phyloP scores from a whole-genome alignment of 805 yeast genomes.

The Priceomyces castillae region DNA sequence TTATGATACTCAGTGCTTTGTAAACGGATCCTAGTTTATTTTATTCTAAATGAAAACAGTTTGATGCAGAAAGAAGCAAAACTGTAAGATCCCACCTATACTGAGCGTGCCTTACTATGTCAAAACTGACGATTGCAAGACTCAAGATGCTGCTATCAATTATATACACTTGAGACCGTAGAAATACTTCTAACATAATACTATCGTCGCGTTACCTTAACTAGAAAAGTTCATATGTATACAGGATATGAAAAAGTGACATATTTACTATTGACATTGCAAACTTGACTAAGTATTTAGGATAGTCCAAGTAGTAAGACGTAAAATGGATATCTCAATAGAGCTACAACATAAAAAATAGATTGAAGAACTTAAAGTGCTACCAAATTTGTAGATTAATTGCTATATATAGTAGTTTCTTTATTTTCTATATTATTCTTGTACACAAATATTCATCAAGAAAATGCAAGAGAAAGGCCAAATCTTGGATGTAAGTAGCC shows the following conservation, averaged over 20 bases:
- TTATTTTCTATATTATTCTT: background rate
- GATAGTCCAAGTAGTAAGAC: too few species aligned
- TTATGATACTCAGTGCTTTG: too few species aligned
- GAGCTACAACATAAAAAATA: too few species aligned
- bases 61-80: background rate
- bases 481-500: background rate
- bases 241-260: too few species aligned
- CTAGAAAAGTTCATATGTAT: background rate
- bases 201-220: background rate
- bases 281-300: too few species aligned
- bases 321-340: too few species aligned
- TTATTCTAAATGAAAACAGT: background rate
- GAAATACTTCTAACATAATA: background rate
- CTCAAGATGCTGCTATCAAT: background rate
- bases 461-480: background rate
- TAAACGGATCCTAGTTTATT: background rate
- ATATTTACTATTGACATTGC: too few species aligned
- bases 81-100: background rate
- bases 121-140: background rate
- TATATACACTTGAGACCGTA: background rate
- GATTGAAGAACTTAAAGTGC: too few species aligned
- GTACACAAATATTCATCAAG: background rate
- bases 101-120: background rate
- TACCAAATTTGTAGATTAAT: background rate
- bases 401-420: background rate